Conservation (phyloP, 495 filamentous ascomycete genomes). For the Barbatosphaeria neglecta region DNA sequence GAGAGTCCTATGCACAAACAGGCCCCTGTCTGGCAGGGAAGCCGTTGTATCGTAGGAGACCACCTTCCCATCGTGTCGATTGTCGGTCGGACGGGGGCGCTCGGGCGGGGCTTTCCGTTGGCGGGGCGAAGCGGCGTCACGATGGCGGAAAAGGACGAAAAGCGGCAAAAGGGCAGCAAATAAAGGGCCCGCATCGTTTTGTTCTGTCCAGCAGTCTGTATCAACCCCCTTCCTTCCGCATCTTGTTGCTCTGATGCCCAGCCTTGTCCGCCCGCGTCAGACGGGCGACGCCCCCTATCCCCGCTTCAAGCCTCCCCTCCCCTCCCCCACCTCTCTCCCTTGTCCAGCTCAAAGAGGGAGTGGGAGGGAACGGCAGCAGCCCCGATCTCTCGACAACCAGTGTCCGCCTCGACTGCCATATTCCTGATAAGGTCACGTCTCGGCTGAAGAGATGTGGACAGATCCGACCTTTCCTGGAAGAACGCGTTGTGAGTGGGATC, state of each 20-base stretch:
- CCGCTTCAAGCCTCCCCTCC: constrained; percentile 3
- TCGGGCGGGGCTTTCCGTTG: background rate
- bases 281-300: background rate
- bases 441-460: constrained; percentile 20
- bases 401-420: constrained; percentile 26
- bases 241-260: background rate
- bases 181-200: background rate
- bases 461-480: constrained; percentile 13
- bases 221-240: background rate
- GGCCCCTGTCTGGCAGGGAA: background rate
- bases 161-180: background rate
- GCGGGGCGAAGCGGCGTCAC: background rate
- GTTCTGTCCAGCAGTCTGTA: constrained; percentile 1
- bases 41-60: background rate
- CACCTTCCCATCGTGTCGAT: background rate
- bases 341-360: background rate
- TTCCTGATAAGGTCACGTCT: constrained; percentile 21
- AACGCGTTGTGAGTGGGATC: constrained; percentile 11
- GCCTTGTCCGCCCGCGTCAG: background rate
- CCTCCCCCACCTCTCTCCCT: background rate
- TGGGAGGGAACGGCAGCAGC: constrained; percentile 9
- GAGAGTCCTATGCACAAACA: no score
- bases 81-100: background rate
- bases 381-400: constrained; percentile 34
- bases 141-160: background rate